Percentiles rank a stretch among this genome's conserved stretches.
These are phyloP conservation scores for Glebionis coronaria DNA, from an alignment of 129 eudicot genomes.

Conservation along the genomic window DNA sequence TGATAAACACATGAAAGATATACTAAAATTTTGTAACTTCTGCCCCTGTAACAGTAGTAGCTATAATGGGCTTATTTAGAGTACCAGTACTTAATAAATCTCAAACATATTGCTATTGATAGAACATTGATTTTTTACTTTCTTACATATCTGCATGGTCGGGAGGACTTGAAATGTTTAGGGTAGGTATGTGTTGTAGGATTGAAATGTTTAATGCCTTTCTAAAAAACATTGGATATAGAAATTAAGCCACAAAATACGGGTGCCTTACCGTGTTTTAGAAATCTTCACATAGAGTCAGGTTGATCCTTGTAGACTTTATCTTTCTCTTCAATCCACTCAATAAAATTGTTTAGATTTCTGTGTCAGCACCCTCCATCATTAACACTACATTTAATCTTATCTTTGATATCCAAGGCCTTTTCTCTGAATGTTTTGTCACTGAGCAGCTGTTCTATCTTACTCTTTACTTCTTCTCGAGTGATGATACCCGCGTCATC, in stretches of 20 bases:
- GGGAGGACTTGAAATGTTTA: too few species aligned
- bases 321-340: too few species aligned
- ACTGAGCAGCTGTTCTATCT: constrained; percentile 35
- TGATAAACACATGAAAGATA: too few species aligned
- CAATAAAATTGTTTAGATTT: too few species aligned
- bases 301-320: not conserved
- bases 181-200: too few species aligned
- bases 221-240: not conserved
- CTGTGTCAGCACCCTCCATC: constrained; percentile 43
- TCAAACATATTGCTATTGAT: not conserved
- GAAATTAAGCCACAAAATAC: not conserved
- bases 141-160: too few species aligned
- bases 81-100: not conserved
- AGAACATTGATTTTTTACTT: not conserved
- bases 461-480: constrained; percentile 39
- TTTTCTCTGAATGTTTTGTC: constrained; percentile 30
- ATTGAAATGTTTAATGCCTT: too few species aligned
- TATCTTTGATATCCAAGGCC: constrained; percentile 38
- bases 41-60: too few species aligned
- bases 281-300: not conserved
- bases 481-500: constrained; percentile 47
- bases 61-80: too few species aligned
- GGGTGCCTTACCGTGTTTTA: not conserved
- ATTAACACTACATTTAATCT: not conserved
- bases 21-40: too few species aligned